These are phyloP conservation scores for Erodium moschatum DNA, from an alignment of 441 rosid genomes.

Conservation along the genomic window DNA sequence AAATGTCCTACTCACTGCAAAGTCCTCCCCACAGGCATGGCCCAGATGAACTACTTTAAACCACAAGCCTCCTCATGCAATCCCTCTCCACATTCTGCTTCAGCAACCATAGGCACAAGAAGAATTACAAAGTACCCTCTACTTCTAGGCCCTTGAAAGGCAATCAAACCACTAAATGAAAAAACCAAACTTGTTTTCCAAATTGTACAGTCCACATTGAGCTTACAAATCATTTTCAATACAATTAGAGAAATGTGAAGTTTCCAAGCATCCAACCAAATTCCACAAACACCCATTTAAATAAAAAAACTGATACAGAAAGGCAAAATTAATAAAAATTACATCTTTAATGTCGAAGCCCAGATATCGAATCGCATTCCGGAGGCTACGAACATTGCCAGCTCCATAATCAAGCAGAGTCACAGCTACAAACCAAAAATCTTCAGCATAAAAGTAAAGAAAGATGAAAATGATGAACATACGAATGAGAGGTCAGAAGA, in stretches of 20 bases:
- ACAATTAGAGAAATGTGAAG: neutral
- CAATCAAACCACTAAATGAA: too few relatives aligned
- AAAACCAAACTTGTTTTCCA: neutral
- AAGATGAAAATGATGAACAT: neutral
- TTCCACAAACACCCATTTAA: neutral
- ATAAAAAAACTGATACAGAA: neutral
- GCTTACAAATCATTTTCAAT: neutral
- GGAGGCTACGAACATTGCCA: slow-evolving; percentile 81
- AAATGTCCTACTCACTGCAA: neutral
- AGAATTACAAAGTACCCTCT: neutral
- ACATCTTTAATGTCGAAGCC: slow-evolving; percentile 83
- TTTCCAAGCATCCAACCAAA: neutral
- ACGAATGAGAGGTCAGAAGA: slow-evolving; percentile 8
- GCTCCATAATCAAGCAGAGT: slow-evolving; percentile 94
- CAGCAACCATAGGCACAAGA: neutral
- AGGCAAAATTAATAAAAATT: neutral
- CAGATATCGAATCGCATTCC: slow-evolving; percentile 73
- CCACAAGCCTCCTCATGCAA: neutral
- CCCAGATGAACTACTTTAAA: neutral
- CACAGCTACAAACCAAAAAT: slow-evolving; percentile 35
- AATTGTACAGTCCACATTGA: neutral
- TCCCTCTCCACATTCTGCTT: neutral
- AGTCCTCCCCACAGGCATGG: neutral
- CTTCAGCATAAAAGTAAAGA: neutral
- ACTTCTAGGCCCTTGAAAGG: neutral